Base-by-base conservation (phyloP, 2,329 filamentous ascomycete species). In the Coniosporium tulheliwenetii region DNA sequence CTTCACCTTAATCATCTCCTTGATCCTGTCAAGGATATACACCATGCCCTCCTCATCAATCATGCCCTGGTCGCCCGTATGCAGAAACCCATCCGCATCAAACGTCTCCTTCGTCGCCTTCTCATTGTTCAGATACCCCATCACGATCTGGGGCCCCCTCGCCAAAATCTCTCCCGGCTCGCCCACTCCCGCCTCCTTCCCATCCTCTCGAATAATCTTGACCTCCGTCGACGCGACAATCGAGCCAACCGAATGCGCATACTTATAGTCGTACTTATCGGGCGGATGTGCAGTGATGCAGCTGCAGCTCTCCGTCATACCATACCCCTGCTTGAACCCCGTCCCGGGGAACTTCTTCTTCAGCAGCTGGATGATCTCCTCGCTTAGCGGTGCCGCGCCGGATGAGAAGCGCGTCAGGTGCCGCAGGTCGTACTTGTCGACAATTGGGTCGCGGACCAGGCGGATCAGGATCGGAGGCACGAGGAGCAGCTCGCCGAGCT, bases 1-100 rank as follows among this genome's bases (percentile, higher is more conserved):
- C 45, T 79, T 78, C 8, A 79, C 75, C 52, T 80, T 80, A 55
- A 79, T 76, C 64, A 79, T 71, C 54, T 80, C 76, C 58, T 81
- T 81, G 52, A 80, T 73, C 0, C 75, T 65, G 49, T 80, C 75
- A 1, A 66, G 64, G 41, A 77, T 75, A 26, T 67, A 66, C 8
- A 80, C 60, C 46, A 75, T 62, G 0, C 71, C 74, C 43, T 76
- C 66, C 0, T 55, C 50, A 40, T 76, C 70, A 10, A 79, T 67
- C 5, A 59, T 53, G 2, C 74, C 77, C 35, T 71, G 64, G 41
- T 77, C 72, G 0, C 65, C 77, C 0, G 77, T 81, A 43, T 76
- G 71, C 38, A 75, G 51, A 52, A 64, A 75, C 1, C 69, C 69
- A 1, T 70, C 64, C 4, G 44, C 41, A 38, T 65, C 64, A 36